Base-by-base conservation (phyloP, 1,284 basidiomycete genomes). In the Tilletia indica region DNA sequence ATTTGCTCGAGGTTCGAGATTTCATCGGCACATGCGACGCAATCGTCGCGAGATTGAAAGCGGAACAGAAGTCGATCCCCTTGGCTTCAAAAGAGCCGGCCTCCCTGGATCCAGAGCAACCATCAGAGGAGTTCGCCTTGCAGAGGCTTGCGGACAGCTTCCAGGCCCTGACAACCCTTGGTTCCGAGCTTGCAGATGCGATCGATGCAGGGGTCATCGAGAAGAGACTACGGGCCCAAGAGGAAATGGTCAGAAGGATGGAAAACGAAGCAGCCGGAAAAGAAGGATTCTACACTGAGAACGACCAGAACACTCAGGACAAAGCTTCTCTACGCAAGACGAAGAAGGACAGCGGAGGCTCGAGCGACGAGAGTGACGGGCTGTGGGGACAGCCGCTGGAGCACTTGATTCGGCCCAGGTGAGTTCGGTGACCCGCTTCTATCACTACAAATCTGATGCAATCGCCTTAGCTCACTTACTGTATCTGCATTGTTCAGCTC, bases 191-290 rank as follows among this genome's bases (percentile, higher is more conserved):
- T 3, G 81, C 74, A 2, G 69, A 71, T 0, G 82, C 82, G 9
- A 83, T 83, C n/a, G 82, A 83, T 58, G 82, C 82, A 68, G 67
- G 76, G 3, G 82, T 83, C n/a, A 81, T 83, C 36, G 79, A 80
- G 45, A 68, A 71, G 61, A 69, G 82, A 1, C 34, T 79, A 21
- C 71, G 77, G 66, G 71, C 72, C n/a, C 80, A 80, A 68, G 78
- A 82, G 51, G 77, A 73, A 8, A 45, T 77, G 36, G 76, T 72
- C 4, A 61, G 72, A 16, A 68, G 77, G 56, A 67, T 77, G 31
- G 68, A 76, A 51, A 69, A 66, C 0, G 78, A 67, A 2, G 45
- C 9, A 36, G 11, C 63, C 69, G 47, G 45, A 70, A 11, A 48
- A 71, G 3, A 38, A 68, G 61, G 45, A 72, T 38, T 45, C 42